A percentile compares a stretch with the other conserved stretches of the same genome.
phyloP scores from a whole-genome alignment of 2,329 filamentous ascomycete genomes.

The Pyricularia grisea region DNA sequence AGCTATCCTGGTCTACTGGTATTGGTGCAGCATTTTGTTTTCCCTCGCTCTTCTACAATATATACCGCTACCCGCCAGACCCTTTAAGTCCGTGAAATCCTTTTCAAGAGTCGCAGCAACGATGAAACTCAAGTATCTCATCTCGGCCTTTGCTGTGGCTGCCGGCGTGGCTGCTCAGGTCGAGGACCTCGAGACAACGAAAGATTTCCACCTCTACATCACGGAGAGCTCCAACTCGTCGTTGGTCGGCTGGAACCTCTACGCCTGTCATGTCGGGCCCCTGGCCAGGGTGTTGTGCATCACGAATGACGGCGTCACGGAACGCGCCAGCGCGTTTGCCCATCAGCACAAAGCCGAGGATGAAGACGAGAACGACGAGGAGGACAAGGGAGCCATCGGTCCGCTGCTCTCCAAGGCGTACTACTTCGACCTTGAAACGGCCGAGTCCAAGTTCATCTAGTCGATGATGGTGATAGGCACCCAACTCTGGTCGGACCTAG shows the following conservation, averaged over 20 bases:
- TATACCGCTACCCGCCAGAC: not conserved
- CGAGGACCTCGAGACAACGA: constrained; percentile 15
- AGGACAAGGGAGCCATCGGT: constrained; percentile 13
- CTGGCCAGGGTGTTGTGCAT: constrained; percentile 22
- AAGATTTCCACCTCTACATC: constrained; percentile 23
- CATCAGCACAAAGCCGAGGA: constrained; percentile 20
- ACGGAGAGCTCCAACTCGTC: constrained; percentile 15
- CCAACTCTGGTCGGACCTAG: constrained; percentile 19
- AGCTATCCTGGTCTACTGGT: not conserved
- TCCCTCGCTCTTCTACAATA: not conserved
- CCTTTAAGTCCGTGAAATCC: not conserved
- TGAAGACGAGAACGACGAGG: constrained; percentile 5
- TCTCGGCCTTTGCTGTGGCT: not conserved
- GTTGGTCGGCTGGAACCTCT: constrained; percentile 22
- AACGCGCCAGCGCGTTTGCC: constrained; percentile 23
- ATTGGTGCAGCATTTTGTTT: not conserved
- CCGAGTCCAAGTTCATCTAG: constrained; percentile 7
- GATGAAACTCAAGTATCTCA: not conserved
- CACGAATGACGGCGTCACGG: constrained; percentile 22
- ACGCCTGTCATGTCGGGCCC: constrained; percentile 25
- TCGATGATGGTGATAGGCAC: constrained; percentile 16
- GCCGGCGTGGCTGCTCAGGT: not conserved
- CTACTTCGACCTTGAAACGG: constrained; percentile 6
- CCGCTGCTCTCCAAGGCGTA: constrained; percentile 20
- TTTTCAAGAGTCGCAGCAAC: not conserved